Base-by-base conservation (phyloP, 2,329 filamentous ascomycete genomes). In the Sarocladium oryzae region DNA sequence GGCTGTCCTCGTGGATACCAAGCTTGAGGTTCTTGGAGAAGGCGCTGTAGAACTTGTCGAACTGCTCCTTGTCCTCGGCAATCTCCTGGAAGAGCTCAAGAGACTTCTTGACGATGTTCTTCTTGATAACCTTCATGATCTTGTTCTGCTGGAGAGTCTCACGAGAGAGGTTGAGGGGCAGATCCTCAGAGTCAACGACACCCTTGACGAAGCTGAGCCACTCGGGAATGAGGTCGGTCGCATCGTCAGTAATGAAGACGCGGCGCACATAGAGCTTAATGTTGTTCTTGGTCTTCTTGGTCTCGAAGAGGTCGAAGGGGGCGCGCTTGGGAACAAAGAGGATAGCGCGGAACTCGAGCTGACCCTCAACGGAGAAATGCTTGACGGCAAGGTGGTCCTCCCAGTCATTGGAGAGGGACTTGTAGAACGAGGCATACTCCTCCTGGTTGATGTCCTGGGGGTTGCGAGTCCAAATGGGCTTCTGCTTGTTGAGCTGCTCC, bases 71-170 rank as follows among this genome's bases (percentile, higher is more conserved):
- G 78, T 99, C 93, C 82, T 99, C 93, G 54, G 93, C 86, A 59
- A 99, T 99, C 82, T 99, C 93, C 66, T 85, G 84, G 87, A 99
- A 99, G 72, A 99, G 89, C 82, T 99, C 93, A 60, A 99, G 89
- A 60, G 89, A 89, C 89, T 99, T 99, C 91, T 97, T 99, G 82
- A 99, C 91, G 60, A 99, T 96, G 86, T 99, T 99, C 90, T 99
- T 99, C 86, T 95, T 95, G 84, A 97, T 97, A 74, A 97, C 93
- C 88, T 97, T 97, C 93, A 97, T 97, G 82, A 99, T 99, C 90
- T 97, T 97, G 88, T 97, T 99, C 83, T 97, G 93, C 79, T 99
- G 93, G 49, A 99, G 89, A 53, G 92, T 97, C 86, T 99, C 93
- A 87, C 93, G 93, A 68, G 93, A 97, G 79, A 99, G 76, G 85